Conservation (phyloP, 2,329 filamentous ascomycete species). For the Claviceps capensis region DNA sequence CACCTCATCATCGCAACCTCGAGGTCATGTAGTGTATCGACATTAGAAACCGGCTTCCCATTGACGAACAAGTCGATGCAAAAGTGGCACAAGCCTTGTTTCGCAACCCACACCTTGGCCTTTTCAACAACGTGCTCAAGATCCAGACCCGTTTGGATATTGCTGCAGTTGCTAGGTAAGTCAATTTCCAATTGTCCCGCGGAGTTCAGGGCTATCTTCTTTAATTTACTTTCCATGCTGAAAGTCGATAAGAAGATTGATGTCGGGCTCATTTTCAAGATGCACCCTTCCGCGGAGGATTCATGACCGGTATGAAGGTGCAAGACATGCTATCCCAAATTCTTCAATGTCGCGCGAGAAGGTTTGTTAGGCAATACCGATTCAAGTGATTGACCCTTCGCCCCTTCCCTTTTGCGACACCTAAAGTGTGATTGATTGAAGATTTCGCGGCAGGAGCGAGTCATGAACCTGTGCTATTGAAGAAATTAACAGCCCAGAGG, state of each 20-base stretch:
- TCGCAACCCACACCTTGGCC: conserved; percentile 19
- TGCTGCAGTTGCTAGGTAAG: conserved; percentile 8
- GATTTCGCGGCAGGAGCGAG: neutral
- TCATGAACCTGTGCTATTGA: neutral
- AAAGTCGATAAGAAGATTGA: conserved; percentile 14
- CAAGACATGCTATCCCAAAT: neutral
- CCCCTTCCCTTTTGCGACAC: neutral
- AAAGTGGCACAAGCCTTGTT: conserved; percentile 17
- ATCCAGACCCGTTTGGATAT: conserved; percentile 10
- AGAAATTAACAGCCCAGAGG: neutral
- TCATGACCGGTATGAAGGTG: neutral
- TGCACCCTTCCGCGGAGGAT: neutral
- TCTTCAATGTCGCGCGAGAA: neutral
- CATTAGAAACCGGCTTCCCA: conserved; percentile 8
- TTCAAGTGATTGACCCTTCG: neutral
- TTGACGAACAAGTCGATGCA: conserved; percentile 14
- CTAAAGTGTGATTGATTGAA: neutral
- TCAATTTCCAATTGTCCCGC: conserved; percentile 15
- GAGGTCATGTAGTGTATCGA: conserved; percentile 6
- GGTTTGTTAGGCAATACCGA: neutral
- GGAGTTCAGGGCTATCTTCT: conserved; percentile 13
- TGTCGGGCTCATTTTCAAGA: conserved; percentile 5
- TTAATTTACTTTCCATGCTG: conserved; percentile 10
- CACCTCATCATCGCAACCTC: conserved; percentile 11
- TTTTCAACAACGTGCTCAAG: conserved; percentile 12